phyloP scores from a whole-genome alignment of 306 rosid genomes.

The Acacia acuminata region DNA sequence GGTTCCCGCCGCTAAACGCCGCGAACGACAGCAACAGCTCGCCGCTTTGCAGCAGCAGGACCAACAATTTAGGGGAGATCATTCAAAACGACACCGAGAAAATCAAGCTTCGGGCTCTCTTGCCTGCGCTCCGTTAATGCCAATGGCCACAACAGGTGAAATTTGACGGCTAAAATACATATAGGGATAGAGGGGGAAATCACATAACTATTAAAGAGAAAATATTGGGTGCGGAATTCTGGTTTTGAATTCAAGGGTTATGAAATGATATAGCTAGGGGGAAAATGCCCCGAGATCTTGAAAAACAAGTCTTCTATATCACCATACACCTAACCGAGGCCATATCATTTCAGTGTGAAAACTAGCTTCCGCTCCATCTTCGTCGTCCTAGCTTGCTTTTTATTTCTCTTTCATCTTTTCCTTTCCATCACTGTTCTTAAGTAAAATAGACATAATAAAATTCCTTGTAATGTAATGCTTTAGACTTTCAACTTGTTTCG shows the following conservation, averaged over 20 bases:
- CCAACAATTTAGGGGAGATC: conserved; percentile 34
- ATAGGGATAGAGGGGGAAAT: background rate
- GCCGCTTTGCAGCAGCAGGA: conserved; percentile 39
- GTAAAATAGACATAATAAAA: conserved; percentile 50
- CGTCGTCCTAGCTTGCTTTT: conserved; percentile 32
- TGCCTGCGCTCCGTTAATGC: conserved; percentile 50
- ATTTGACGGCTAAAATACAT: background rate
- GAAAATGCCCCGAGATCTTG: conserved; percentile 28
- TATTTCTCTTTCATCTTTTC: conserved; percentile 28
- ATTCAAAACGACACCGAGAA: conserved; percentile 57
- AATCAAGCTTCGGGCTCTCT: conserved; percentile 37
- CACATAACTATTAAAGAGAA: background rate
- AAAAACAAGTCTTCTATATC: conserved; percentile 4
- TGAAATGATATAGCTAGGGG: conserved; percentile 1
- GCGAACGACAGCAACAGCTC: conserved; percentile 77
- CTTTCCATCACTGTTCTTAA: conserved; percentile 44
- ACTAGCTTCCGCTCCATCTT: conserved; percentile 34
- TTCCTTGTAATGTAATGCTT: conserved; percentile 16
- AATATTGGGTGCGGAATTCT: conserved; percentile 9
- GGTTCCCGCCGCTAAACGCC: conserved; percentile 96
- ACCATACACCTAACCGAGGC: conserved; percentile 36
- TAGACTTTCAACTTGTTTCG: background rate
- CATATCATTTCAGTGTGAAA: conserved; percentile 46
- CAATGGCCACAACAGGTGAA: conserved; percentile 65
- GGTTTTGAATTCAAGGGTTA: background rate